phyloP scores from a whole-genome alignment of 495 filamentous ascomycete genomes.

The Talaromyces thailandensis region DNA sequence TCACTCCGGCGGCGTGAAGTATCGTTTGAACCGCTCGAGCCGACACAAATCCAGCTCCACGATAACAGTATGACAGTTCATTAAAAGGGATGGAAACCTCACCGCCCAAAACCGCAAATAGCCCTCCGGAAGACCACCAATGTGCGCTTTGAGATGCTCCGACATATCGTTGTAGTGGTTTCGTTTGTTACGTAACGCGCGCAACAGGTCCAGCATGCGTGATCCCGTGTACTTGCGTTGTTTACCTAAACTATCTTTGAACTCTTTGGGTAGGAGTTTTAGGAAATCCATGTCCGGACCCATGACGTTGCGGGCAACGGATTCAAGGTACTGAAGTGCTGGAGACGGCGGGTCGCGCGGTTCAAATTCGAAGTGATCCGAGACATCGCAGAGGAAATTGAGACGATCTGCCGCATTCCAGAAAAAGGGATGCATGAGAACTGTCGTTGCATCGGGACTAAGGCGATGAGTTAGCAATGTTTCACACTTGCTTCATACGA shows the following conservation, averaged over 20 bases:
- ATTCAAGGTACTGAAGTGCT: slow-evolving; percentile 56
- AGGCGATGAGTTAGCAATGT: slow-evolving; percentile 5
- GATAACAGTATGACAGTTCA: slow-evolving; percentile 69
- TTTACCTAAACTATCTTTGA: slow-evolving; percentile 81
- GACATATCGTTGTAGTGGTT: slow-evolving; percentile 92
- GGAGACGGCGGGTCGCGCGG: slow-evolving; percentile 67
- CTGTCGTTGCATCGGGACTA: slow-evolving; percentile 59
- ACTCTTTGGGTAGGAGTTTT: slow-evolving; percentile 61
- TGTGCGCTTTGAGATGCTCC: slow-evolving; percentile 62
- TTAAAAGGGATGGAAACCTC: slow-evolving; percentile 73
- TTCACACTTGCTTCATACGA: neutral
- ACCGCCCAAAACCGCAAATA: slow-evolving; percentile 82
- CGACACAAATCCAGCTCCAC: slow-evolving; percentile 53
- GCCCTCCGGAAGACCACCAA: slow-evolving; percentile 73
- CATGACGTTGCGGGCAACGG: slow-evolving; percentile 40
- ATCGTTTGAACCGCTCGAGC: slow-evolving; percentile 67
- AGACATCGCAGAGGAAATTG: slow-evolving; percentile 84
- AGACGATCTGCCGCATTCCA: slow-evolving; percentile 83
- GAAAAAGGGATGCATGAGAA: slow-evolving; percentile 93
- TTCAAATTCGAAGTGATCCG: slow-evolving; percentile 91
- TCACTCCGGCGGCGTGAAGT: slow-evolving; percentile 40
- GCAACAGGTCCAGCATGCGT: slow-evolving; percentile 74
- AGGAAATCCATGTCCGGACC: slow-evolving; percentile 66
- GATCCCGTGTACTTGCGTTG: slow-evolving; percentile 90
- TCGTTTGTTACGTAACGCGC: slow-evolving; percentile 90